Base-by-base conservation (phyloP, 2,329 filamentous ascomycete genomes). In the Aspergillus terreus region DNA sequence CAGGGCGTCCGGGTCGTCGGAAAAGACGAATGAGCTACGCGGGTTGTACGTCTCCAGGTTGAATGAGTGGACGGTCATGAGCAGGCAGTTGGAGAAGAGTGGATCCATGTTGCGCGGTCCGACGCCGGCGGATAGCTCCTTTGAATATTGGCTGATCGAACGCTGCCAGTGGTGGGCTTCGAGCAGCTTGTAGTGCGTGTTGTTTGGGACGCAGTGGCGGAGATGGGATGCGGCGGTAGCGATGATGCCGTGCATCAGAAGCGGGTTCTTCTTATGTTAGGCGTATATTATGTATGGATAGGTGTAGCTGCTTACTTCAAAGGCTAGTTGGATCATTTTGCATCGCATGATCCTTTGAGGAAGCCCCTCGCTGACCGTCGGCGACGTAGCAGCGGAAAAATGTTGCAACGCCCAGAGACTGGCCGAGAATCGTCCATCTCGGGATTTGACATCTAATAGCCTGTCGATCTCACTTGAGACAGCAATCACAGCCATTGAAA, bases 101-200 rank as follows among this genome's bases (percentile, higher is more conserved):
- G 61, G 61, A 53, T 71, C 69, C 63, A 72, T 73, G 53, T 72
- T 73, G 5, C 68, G 44, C 5, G 53, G 49, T 3, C 58, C 59
- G 19, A 68, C 55, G 6, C 57, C 52, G 2, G 35, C 45, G 6
- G 60, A 46, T 12, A 74, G 53, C 44, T 71, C 71, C 4, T 54
- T 47, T 14, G 66, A 61, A 53, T 73, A 73, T 27, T 67, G 62
- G 6, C 53, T 57, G 30, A 74, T 64, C 10, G 70, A 64, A 25
- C 62, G 62, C 47, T 69, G 65, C 69, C 70, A 74, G 54, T 73
- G 71, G 50, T 69, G 67, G 4, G 65, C 60, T 57, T 67, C 67
- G 30, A 61, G 57, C 5, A 68, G 25, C 27, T 58, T 61, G 58
- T 64, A 67, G 9, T 53, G 53, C 42, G 49, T 61, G 17, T 61